phyloP scores from a whole-genome alignment of 768 basidiomycete genomes.

The Hericium erinaceus region DNA sequence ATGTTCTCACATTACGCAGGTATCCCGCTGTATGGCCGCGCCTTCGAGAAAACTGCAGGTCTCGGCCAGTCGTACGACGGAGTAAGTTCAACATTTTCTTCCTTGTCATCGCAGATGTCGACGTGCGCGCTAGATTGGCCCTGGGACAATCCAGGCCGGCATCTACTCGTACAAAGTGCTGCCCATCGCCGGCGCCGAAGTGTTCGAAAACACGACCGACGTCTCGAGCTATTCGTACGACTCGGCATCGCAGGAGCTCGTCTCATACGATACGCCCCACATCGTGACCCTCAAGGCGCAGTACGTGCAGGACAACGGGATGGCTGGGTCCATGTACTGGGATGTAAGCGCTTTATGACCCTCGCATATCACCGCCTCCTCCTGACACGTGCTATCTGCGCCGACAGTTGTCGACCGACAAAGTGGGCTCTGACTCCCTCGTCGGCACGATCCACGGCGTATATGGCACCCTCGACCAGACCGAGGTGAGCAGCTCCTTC shows the following conservation, averaged over 20 bases:
- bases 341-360: conserved; percentile 27
- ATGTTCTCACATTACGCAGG: conserved; percentile 25
- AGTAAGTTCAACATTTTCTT: conserved; percentile 25
- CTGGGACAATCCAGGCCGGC: conserved; percentile 60
- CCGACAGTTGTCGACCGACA: conserved; percentile 46
- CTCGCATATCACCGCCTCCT: too few relatives aligned
- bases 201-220: conserved; percentile 58
- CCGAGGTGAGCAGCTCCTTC: conserved; percentile 23
- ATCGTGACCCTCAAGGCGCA: conserved; percentile 58
- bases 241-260: conserved; percentile 50
- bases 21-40: conserved; percentile 74
- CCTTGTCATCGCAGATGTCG: neutral
- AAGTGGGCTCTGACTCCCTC: conserved; percentile 47
- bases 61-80: conserved; percentile 62
- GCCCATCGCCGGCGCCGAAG: conserved; percentile 40
- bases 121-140: conserved; percentile 42
- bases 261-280: conserved; percentile 69
- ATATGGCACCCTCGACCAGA: conserved; percentile 49
- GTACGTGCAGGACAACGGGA: conserved; percentile 49
- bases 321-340: conserved; percentile 74
- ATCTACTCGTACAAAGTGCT: conserved; percentile 72
- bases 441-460: conserved; percentile 38
- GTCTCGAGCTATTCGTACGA: conserved; percentile 79
- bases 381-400: neutral
- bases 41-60: conserved; percentile 62